Base-by-base conservation (phyloP, 2,329 filamentous ascomycete species). In the Talaromyces sp. region DNA sequence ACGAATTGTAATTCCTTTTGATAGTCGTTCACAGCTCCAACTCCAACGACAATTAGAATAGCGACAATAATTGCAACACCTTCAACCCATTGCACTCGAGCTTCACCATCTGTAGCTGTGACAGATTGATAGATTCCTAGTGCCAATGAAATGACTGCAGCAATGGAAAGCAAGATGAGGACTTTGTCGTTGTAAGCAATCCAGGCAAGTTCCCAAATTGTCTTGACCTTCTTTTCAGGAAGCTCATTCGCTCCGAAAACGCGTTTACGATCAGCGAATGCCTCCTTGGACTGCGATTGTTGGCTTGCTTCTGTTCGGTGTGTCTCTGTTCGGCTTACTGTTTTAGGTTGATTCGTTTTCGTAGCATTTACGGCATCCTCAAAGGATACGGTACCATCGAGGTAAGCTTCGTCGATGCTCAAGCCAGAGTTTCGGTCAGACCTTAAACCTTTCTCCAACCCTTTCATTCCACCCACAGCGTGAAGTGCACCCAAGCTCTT, bases 181-280 rank as follows among this genome's bases (percentile, higher is more conserved):
- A 93, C 87, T 71, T 93, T 93, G 77, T 93, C 90, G 73, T 93
- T 92, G 78, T 91, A 92, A 1, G 90, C 90, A 71, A 92, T 89
- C 90, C 90, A 93, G 68, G 88, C 88, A 16, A 93, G 79, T 71
- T 88, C 82, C 66, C 89, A 81, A 60, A 93, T 87, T 45, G 82
- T 88, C 74, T 92, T 92, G 27, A 87, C 81, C 71, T 90, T 90
- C 70, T 86, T 86, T 69, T 86, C 87, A 0, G 89, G 89, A n/a
- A 91, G 78, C 35, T 81, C 80, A 69, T 93, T 93, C 68, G 87
- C 85, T 62, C 86, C 87, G 73, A 87, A 93, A 8, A 93, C 81
- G 41, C 89, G 86, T 72, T 85, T 89, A 24, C 91, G 87, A 70
- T 93, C 90, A 22, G 73, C 71, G 68, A 85, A 89, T 10, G 77